phyloP scores from a whole-genome alignment of 108 stramenopile genomes.

The Nitzschia palea region DNA sequence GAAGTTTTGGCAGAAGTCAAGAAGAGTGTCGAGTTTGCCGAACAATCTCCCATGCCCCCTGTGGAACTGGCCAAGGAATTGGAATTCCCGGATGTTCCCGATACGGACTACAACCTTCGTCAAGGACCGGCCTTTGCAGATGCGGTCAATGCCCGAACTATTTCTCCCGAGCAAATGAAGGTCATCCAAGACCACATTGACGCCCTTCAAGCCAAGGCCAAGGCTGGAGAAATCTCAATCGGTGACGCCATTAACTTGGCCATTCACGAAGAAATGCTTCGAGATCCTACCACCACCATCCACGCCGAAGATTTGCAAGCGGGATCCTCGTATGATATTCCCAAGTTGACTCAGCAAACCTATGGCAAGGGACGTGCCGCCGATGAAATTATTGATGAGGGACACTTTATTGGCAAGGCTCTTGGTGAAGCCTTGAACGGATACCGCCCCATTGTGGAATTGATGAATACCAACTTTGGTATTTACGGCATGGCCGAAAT shows the following conservation, averaged over 20 bases:
- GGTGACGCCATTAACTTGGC: slow-evolving; percentile 99
- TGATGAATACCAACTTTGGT: slow-evolving; percentile 99
- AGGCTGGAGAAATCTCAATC: slow-evolving; percentile 91
- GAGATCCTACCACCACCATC: slow-evolving; percentile 97
- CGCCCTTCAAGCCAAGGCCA: slow-evolving; percentile 76
- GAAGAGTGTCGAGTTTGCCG: slow-evolving; percentile 91
- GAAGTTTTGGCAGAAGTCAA: slow-evolving; percentile 84
- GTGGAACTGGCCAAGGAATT: slow-evolving; percentile 95
- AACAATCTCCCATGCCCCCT: slow-evolving; percentile 90
- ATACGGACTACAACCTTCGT: slow-evolving; percentile 93
- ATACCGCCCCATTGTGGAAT: slow-evolving; percentile 97
- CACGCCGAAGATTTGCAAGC: slow-evolving; percentile 99
- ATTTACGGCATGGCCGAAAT: slow-evolving; percentile 99
- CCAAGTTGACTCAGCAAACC: slow-evolving; percentile 97
- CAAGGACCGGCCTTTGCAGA: slow-evolving; percentile 80
- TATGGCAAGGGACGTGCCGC: slow-evolving; percentile 95
- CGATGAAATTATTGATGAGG: slow-evolving; percentile 99
- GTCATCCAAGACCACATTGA: slow-evolving; percentile 77
- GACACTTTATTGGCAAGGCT: slow-evolving; percentile 99
- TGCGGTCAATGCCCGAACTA: slow-evolving; percentile 85
- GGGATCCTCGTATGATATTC: slow-evolving; percentile 97
- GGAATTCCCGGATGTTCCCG: slow-evolving; percentile 95
- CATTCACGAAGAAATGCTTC: slow-evolving; percentile 98
- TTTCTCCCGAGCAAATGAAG: slow-evolving; percentile 72
- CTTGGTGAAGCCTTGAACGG: slow-evolving; percentile 98